Conservation (phyloP, 2,329 filamentous ascomycete genomes). For the Neofusicoccum parvum region DNA sequence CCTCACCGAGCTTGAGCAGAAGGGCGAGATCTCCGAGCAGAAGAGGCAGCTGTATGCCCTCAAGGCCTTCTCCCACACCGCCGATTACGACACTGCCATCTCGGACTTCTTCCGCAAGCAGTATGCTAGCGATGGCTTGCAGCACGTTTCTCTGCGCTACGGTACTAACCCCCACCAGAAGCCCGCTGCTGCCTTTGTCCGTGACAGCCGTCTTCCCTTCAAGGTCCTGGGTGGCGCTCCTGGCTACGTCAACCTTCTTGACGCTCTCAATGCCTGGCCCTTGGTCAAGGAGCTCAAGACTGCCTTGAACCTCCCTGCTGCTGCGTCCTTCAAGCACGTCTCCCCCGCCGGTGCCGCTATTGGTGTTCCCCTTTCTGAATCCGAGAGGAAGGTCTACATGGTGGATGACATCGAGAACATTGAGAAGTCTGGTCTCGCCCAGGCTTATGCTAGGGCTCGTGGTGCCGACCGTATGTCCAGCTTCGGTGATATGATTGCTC, state of each 20-base stretch:
- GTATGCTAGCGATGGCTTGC: slow-evolving; percentile 82
- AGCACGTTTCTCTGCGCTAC: slow-evolving; percentile 86
- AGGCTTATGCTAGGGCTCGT: slow-evolving; percentile 92
- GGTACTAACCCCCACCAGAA: slow-evolving; percentile 98
- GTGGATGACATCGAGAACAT: slow-evolving; percentile 92
- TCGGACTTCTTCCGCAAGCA: slow-evolving; percentile 97
- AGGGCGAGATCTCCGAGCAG: slow-evolving; percentile 80
- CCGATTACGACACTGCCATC: slow-evolving; percentile 94
- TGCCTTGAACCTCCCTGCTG: slow-evolving; percentile 83
- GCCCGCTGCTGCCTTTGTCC: slow-evolving; percentile 82
- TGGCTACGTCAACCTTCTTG: slow-evolving; percentile 96
- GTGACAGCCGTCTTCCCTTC: slow-evolving; percentile 79
- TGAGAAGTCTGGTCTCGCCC: slow-evolving; percentile 81
- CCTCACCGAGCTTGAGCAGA: slow-evolving; percentile 77
- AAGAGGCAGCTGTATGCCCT: slow-evolving; percentile 88
- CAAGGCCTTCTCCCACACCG: slow-evolving; percentile 98
- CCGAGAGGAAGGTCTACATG: slow-evolving; percentile 97
- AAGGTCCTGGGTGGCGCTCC: slow-evolving; percentile 88
- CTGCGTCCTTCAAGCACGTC: slow-evolving; percentile 96
- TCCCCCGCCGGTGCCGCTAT: slow-evolving; percentile 96
- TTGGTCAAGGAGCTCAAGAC: slow-evolving; percentile 94
- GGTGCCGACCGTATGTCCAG: slow-evolving; percentile 98
- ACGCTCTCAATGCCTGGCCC: slow-evolving; percentile 95
- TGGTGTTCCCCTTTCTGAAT: slow-evolving; percentile 79
- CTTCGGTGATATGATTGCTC: slow-evolving; percentile 94